These are phyloP conservation scores for Aspergillus sp. DNA, from an alignment of 2,329 filamentous ascomycete species.

Conservation along the genomic window DNA sequence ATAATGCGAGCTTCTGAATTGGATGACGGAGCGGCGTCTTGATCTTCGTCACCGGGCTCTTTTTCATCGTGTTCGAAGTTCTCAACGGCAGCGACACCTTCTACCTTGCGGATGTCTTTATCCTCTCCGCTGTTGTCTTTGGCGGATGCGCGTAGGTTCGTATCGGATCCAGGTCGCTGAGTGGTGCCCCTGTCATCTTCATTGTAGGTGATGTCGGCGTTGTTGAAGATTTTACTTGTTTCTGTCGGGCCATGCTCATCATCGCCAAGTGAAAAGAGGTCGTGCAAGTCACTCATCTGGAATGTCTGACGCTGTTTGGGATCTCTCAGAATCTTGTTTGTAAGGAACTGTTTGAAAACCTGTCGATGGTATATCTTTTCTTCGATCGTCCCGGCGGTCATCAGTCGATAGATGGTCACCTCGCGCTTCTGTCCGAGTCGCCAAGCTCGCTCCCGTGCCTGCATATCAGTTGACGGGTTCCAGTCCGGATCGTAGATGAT, in stretches of 20 bases:
- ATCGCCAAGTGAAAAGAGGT: constrained; percentile 78
- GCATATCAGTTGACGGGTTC: constrained; percentile 95
- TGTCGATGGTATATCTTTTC: constrained; percentile 99
- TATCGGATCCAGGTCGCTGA: not conserved
- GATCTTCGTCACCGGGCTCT: constrained; percentile 18
- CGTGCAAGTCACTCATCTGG: constrained; percentile 83
- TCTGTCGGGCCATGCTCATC: constrained; percentile 71
- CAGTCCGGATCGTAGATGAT: constrained; percentile 99
- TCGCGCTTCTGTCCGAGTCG: constrained; percentile 90
- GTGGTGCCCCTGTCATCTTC: constrained; percentile 27
- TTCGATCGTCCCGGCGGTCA: constrained; percentile 96
- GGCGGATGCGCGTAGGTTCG: not conserved
- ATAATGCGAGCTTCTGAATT: constrained; percentile 72
- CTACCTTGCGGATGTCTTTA: constrained; percentile 53
- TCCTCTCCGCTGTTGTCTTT: constrained; percentile 30
- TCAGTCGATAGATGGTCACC: constrained; percentile 94
- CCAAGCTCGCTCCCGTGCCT: constrained; percentile 95
- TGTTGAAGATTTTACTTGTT: constrained; percentile 81
- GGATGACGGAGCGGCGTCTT: constrained; percentile 19
- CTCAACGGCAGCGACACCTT: constrained; percentile 64
- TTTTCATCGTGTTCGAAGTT: constrained; percentile 56
- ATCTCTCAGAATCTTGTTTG: constrained; percentile 92
- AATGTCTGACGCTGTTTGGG: constrained; percentile 91
- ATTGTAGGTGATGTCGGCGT: constrained; percentile 72
- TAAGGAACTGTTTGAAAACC: constrained; percentile 97